Evolutionary conservation across 2,329 filamentous ascomycete species (phyloP).

Genomic region (Penicillium sumatraense): DNA sequence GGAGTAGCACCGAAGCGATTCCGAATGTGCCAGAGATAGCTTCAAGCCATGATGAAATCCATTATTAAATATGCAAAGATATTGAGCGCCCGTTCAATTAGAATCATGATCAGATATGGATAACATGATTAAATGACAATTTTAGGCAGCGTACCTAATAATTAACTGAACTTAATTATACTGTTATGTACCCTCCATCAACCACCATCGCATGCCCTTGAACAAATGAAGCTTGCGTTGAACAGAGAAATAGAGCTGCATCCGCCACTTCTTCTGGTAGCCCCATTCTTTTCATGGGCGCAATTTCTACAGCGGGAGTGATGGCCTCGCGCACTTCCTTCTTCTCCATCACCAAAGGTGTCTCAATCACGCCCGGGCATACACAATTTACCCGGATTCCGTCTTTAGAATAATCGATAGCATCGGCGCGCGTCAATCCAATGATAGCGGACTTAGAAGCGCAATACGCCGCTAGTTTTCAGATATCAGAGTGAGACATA

Average conservation of each 20-base stretch:
- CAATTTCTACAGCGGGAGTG: constrained; percentile 50
- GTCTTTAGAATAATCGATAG: constrained; percentile 58
- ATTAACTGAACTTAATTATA: no score
- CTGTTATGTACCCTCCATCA: constrained; percentile 58
- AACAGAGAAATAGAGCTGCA: constrained; percentile 56
- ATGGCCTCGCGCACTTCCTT: constrained; percentile 46
- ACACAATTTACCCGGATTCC: constrained; percentile 40
- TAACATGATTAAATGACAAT: no score
- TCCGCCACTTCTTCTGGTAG: constrained; percentile 56
- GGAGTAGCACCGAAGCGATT: no score
- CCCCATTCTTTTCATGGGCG: constrained; percentile 59
- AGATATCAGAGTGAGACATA: background rate
- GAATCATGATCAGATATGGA: no score
- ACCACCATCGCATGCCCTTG: constrained; percentile 59
- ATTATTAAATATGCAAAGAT: no score
- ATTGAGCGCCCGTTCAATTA: no score
- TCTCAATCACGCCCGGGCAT: constrained; percentile 52
- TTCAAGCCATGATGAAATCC: no score
- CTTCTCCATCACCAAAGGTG: constrained; percentile 51
- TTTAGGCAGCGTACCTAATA: no score
- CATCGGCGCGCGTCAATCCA: constrained; percentile 61
- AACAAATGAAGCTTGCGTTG: constrained; percentile 55
- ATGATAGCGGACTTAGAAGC: constrained; percentile 64
- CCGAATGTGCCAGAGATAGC: no score
- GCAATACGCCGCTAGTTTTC: constrained; percentile 56